Base-by-base conservation (phyloP, 2,329 filamentous ascomycete species). In the Nothomitra cinnamomea region DNA sequence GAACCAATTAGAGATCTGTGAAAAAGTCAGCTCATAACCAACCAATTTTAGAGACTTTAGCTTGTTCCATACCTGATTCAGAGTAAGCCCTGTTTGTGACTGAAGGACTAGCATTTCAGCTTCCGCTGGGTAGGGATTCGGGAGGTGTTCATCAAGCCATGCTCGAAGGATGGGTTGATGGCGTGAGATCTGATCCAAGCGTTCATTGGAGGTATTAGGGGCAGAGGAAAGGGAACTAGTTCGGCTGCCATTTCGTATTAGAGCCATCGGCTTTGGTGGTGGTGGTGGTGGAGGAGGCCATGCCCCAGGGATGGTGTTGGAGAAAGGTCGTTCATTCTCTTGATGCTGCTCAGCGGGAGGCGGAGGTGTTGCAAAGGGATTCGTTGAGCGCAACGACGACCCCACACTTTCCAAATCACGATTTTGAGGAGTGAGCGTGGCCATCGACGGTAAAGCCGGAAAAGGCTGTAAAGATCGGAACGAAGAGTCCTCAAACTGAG, bases 401-500 rank as follows among this genome's bases (percentile, higher is more conserved):
- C 25, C 45, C 7, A 28, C 32, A 25, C 7, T 24, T 28, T 49
- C 45, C 19, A 49, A 17, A 35, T 35, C 45, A n/a, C 45, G 45
- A 49, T 53, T 53, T 22, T 53, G 52, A n/a, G 52, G 52, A 24
- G 41, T 48, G 22, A 53, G 52, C 7, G 52, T 43, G 36, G 38
- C 41, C 52, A 53, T 53, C 15, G 41, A 53, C 12, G 52, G 52
- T 21, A 53, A 21, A 53, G 41, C 21, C 48, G 52, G 52, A 22
- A 49, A 49, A 6, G 38, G 38, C 25, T 40, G 40, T 8, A 21
- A 17, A 32, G 19, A 7, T 15, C 24, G 21, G 40, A 43, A 22
- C 3, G 42, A 42, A 24, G 38, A 48, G n/a, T 17, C 41, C 52
- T 53, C 52, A 19, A 53, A 53, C 35, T 53, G 52, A 25, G 52